These are phyloP conservation scores for Bruguiera gymnorhiza DNA, from an alignment of 345 rosid species.

Conservation along the genomic window DNA sequence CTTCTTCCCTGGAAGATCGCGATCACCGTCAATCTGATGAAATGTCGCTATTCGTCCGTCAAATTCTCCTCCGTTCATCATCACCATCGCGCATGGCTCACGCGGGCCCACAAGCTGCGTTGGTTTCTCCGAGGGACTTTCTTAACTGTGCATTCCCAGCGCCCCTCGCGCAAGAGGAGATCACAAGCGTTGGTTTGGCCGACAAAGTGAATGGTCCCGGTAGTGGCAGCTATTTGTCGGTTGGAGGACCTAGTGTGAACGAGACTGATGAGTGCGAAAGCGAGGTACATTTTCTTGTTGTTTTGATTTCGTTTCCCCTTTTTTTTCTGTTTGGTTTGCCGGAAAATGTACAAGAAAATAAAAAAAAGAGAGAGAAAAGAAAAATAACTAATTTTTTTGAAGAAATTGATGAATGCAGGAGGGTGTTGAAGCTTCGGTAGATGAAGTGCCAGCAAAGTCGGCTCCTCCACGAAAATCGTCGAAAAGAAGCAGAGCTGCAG, in stretches of 20 bases:
- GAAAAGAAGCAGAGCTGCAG: constrained; percentile 92
- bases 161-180: constrained; percentile 9
- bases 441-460: constrained; percentile 46
- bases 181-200: constrained; percentile 21
- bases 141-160: not conserved
- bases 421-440: constrained; percentile 60
- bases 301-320: not conserved
- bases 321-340: constrained; percentile 8
- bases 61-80: constrained; percentile 54
- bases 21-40: constrained; percentile 44
- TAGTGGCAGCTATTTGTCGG: constrained; percentile 25
- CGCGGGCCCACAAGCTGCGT: not conserved
- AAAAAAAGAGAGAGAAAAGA: too few relatives aligned
- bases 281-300: constrained; percentile 47
- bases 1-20: constrained; percentile 22
- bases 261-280: constrained; percentile 65
- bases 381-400: constrained; percentile 1
- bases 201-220: constrained; percentile 11
- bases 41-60: constrained; percentile 59
- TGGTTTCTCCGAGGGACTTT: not conserved
- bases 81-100: constrained; percentile 23
- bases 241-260: constrained; percentile 52
- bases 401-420: constrained; percentile 35
- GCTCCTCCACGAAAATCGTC: constrained; percentile 51
- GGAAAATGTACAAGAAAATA: constrained; percentile 5